Evolutionary conservation across 352 stramenopile species (phyloP).

Genomic region (Phytophthora pini): DNA sequence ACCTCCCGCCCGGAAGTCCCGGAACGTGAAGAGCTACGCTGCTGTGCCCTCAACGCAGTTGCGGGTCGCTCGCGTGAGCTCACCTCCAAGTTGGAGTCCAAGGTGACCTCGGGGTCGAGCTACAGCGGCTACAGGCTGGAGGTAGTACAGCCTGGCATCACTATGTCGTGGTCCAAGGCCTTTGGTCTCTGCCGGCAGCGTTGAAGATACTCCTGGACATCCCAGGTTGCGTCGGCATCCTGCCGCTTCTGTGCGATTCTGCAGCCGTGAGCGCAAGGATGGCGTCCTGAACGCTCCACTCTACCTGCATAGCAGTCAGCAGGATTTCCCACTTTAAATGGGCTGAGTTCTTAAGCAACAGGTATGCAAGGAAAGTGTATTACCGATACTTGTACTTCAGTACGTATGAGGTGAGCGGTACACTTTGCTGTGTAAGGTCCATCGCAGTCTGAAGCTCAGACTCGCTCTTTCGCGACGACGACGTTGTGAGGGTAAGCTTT

Average conservation of each 20-base stretch:
- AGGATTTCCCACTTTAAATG: no score
- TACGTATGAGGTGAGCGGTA: no score
- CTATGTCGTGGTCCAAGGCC: background rate
- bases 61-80: background rate
- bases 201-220: background rate
- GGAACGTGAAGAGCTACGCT: background rate
- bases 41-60: conserved; percentile 3
- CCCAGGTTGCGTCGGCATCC: background rate
- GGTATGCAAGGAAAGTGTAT: conserved; percentile 4
- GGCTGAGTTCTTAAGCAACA: no score
- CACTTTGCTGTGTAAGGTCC: background rate
- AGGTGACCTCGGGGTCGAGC: no score
- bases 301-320: no score
- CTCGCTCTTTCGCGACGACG: conserved; percentile 23
- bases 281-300: no score
- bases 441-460: conserved; percentile 2
- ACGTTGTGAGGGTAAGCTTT: conserved; percentile 21
- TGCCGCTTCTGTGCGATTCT: background rate
- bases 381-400: background rate
- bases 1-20: background rate
- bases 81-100: no score
- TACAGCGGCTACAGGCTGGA: no score
- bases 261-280: no score
- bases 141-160: no score
- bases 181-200: background rate